phyloP scores from a whole-genome alignment of 2,329 filamentous ascomycete genomes.

The Fusarium buharicum region DNA sequence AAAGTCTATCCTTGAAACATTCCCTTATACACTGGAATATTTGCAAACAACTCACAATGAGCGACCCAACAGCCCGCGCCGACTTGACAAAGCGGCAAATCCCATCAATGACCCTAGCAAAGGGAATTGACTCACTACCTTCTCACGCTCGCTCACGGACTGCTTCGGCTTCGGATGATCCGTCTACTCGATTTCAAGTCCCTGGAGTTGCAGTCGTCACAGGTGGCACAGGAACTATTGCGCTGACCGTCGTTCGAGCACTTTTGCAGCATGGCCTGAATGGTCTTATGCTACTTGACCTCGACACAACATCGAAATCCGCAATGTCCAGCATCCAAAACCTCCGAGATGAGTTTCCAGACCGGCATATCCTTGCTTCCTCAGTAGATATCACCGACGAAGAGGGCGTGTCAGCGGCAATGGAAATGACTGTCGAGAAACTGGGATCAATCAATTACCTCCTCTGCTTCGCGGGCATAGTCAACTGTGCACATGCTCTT shows the following conservation, averaged over 20 bases:
- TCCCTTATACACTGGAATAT: not conserved
- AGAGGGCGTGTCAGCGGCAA: not conserved
- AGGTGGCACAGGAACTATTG: slow-evolving; percentile 10
- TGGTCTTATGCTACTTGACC: slow-evolving; percentile 15
- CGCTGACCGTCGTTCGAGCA: slow-evolving; percentile 9
- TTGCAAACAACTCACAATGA: not conserved
- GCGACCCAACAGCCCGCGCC: not conserved
- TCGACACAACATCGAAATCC: slow-evolving; percentile 5
- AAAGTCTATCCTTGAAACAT: not conserved
- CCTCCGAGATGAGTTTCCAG: not conserved
- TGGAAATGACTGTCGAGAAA: slow-evolving; percentile 1
- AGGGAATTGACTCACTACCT: slow-evolving; percentile 3
- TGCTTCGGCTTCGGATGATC: slow-evolving; percentile 10
- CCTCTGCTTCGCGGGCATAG: slow-evolving; percentile 58
- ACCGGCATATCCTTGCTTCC: not conserved
- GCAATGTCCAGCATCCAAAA: not conserved
- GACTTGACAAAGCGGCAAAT: slow-evolving; percentile 24
- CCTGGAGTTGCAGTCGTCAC: slow-evolving; percentile 15
- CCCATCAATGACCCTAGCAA: slow-evolving; percentile 20
- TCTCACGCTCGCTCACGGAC: not conserved
- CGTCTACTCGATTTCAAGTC: slow-evolving; percentile 3
- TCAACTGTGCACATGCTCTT: slow-evolving; percentile 69
- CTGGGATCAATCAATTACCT: slow-evolving; percentile 13
- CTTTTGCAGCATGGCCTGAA: slow-evolving; percentile 11
- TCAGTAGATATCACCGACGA: slow-evolving; percentile 21